Conservation (phyloP, 2,329 filamentous ascomycete species). For the Colletotrichum sp. region DNA sequence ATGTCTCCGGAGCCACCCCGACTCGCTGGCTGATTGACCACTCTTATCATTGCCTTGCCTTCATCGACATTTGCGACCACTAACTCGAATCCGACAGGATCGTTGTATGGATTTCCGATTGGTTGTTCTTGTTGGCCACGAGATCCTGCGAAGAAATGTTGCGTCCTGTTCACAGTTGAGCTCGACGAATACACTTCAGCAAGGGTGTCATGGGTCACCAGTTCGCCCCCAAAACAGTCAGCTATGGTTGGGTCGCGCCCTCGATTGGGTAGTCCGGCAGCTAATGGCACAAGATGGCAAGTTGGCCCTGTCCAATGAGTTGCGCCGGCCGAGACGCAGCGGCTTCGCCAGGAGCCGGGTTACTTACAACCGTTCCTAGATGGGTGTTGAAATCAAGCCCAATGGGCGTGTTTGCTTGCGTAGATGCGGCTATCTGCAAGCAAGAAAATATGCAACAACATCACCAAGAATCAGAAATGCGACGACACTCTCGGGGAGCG, state of each 20-base stretch:
- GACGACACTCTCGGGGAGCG: not conserved
- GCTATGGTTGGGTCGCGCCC: not conserved
- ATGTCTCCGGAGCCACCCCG: constrained; percentile 14
- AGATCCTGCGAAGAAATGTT: not conserved
- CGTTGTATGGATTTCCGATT: not conserved
- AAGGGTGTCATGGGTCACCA: not conserved
- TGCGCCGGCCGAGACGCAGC: not conserved
- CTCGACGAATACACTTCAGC: not conserved
- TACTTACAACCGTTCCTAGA: not conserved
- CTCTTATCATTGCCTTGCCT: not conserved
- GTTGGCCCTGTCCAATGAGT: not conserved
- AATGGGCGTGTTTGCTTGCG: not conserved
- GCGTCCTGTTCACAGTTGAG: not conserved
- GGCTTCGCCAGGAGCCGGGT: not conserved
- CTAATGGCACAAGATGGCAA: not conserved
- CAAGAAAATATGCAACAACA: not conserved
- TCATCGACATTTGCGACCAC: not conserved
- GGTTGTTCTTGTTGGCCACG: not conserved
- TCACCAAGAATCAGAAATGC: not conserved
- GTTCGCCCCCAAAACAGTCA: not conserved
- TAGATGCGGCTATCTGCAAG: not conserved
- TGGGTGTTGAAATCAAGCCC: not conserved
- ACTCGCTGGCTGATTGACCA: constrained; percentile 1
- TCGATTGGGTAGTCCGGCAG: not conserved
- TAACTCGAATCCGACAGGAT: not conserved